Evolutionary conservation across 768 basidiomycete species (phyloP).

Genomic region (Leccinum arenicola): DNA sequence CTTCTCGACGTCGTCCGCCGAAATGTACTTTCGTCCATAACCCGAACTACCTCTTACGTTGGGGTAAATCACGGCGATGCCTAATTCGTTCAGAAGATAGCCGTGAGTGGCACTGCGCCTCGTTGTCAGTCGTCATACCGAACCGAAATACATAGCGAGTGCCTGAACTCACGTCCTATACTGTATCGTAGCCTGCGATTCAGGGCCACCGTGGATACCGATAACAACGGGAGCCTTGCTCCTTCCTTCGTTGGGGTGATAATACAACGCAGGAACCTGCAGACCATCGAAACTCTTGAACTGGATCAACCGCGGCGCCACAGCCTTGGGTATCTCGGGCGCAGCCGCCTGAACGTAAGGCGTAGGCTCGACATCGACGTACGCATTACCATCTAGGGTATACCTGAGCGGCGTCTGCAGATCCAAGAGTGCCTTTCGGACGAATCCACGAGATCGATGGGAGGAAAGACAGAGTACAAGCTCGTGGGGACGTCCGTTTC

Average conservation of each 20-base stretch:
- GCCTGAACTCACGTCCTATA: conserved; percentile 29
- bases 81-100: conserved; percentile 42
- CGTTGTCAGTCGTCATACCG: conserved; percentile 1
- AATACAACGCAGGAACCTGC: conserved; percentile 41
- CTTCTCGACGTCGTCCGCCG: conserved; percentile 40
- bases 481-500: conserved; percentile 34
- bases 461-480: conserved; percentile 33
- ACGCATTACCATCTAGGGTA: conserved; percentile 25
- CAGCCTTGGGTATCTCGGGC: conserved; percentile 23
- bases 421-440: conserved; percentile 31
- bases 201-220: conserved; percentile 41
- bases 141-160: neutral
- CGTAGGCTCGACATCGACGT: conserved; percentile 26
- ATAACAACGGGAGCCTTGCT: conserved; percentile 33
- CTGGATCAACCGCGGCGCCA: conserved; percentile 33
- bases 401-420: conserved; percentile 17
- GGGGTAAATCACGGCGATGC: conserved; percentile 40
- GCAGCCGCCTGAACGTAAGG: conserved; percentile 36
- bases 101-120: conserved; percentile 32
- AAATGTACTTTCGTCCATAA: conserved; percentile 40
- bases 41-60: conserved; percentile 43
- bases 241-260: conserved; percentile 33
- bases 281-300: conserved; percentile 43
- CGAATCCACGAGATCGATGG: conserved; percentile 27
- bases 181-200: conserved; percentile 34